These are phyloP conservation scores for Mortierella sp. DNA, from an alignment of 371 early-diverging fungal species.

Conservation along the genomic window DNA sequence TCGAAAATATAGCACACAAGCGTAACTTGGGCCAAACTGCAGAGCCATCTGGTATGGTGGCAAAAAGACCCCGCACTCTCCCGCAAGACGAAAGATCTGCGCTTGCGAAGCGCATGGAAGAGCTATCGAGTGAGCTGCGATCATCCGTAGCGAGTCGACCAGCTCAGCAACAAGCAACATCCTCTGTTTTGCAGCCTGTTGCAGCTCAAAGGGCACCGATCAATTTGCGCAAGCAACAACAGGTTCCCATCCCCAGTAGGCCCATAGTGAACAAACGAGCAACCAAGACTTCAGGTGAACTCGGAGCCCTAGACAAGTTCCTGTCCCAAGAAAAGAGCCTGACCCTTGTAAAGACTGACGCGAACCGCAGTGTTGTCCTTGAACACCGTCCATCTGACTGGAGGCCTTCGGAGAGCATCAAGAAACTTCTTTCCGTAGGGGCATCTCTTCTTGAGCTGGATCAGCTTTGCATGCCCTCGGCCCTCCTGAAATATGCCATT, in stretches of 20 bases:
- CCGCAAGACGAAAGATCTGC: slow-evolving; percentile 19
- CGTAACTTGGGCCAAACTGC: not conserved
- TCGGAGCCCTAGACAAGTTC: slow-evolving; percentile 21
- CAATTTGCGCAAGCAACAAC: too few relatives aligned
- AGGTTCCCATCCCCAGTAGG: too few relatives aligned
- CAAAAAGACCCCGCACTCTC: slow-evolving; percentile 27
- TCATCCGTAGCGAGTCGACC: not conserved
- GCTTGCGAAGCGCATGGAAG: slow-evolving; percentile 31
- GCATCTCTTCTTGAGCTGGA: slow-evolving; percentile 18
- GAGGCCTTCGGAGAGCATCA: slow-evolving; percentile 13
- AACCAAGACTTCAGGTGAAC: not conserved
- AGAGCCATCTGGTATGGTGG: not conserved
- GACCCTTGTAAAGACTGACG: not conserved
- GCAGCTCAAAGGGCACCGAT: too few relatives aligned
- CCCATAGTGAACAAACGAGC: too few relatives aligned
- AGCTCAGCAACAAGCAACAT: not conserved
- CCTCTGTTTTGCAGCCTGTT: too few relatives aligned
- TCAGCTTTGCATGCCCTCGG: slow-evolving; percentile 36
- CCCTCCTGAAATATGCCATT: slow-evolving; percentile 16
- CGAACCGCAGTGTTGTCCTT: not conserved
- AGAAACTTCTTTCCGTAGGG: slow-evolving; percentile 8
- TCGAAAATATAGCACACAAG: too few relatives aligned
- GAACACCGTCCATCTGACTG: slow-evolving; percentile 5
- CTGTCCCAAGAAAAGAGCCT: slow-evolving; percentile 15
- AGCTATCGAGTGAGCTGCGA: slow-evolving; percentile 21